Base-by-base conservation (phyloP, 2,329 filamentous ascomycete genomes). In the Fusarium buxicola region DNA sequence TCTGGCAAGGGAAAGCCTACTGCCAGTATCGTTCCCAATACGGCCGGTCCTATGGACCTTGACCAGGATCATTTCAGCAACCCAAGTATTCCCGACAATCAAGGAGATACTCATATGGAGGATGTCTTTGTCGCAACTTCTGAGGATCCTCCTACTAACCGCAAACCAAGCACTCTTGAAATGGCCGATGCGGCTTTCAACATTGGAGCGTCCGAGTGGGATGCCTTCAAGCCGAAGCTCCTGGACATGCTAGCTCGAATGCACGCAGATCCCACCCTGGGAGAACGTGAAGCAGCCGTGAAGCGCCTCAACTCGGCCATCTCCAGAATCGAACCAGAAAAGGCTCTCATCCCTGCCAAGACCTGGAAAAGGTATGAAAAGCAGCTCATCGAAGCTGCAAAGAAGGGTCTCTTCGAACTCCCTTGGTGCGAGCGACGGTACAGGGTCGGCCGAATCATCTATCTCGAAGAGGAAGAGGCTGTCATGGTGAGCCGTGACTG, bases 401-500 rank as follows among this genome's bases (percentile, higher is more conserved):
- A 67, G 5, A 44, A 45, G 8, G 24, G 34, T 2, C 35, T 63
- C 6, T 46, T 52, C 13, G 41, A 54, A 8, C 58, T 69, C 49
- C 35, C 54, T 16, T 72, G 68, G 55, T 13, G 44, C 10, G 58
- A 68, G 27, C 68, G 71, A 5, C 62, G 73, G 3, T 30, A 27
- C 2, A 65, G 51, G 15, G 59, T 76, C 27, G 58, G 64, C 11
- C 61, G 55, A 12, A 69, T 76, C 15, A 49, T 72, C 6, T 74
- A 67, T 15, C 21, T 73, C 6, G 49, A 57, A 5, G 75, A 77
- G 45, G 74, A 77, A 58, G 40, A 68, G 30, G 53, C 35, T 8
- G 68, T 68, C 4, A 53, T 75, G 25, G 44, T 39, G 10, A 52
- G 36, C 11, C 54, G 60, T 1, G 60, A 75, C 13, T 75, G 68